Base-by-base conservation (phyloP, 805 yeast genomes). In the Candida tibetensis region DNA sequence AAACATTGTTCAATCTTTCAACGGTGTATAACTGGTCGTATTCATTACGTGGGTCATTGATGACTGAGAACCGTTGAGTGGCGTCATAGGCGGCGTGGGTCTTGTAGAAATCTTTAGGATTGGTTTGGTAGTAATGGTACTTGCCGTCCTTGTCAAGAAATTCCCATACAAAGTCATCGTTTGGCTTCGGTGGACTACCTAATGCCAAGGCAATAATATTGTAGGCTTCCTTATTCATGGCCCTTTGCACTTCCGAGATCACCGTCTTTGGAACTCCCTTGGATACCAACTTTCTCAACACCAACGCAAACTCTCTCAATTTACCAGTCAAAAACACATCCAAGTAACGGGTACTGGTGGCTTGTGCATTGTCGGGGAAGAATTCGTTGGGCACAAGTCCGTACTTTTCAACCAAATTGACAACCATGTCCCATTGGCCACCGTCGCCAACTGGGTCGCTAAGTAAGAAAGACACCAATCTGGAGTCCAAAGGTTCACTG, bases 361-460 rank as follows among this genome's bases (percentile, higher is more conserved):
- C 69, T 36, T 76, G 76, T 12, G 72, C 72, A 39, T 78, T 70
- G 58, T 87, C 95, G 8, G 91, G 90, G 63, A 74, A 88, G 13
- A 77, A 58, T 46, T 74, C 77, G 53, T 81, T 71, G 27, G 96
- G 96, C 37, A 87, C 85, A 37, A 84, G 55, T 19, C 95, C 95
- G 51, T 87, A 88, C 61, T 87, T 88, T 45, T 79, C 78, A 35
- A 86, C 75, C 40, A 88, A 58, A 60, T 86, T 85, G 34, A 81
- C 70, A 57, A 85, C 77, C 93, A 87, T 83, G 47, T 84, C 81
- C 72, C 84, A 86, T 62, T 87, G 95, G 37, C 96, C 95, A 49
- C 96, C 95, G 55, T 88, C 95, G 41, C 74, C 58, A 31, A 81
- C 78, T 17, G 95, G 95, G 38, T 77, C 81, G 4, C 65, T 49